Conservation (phyloP, 164 flowering plant genomes). For the Magnolia officinalis region DNA sequence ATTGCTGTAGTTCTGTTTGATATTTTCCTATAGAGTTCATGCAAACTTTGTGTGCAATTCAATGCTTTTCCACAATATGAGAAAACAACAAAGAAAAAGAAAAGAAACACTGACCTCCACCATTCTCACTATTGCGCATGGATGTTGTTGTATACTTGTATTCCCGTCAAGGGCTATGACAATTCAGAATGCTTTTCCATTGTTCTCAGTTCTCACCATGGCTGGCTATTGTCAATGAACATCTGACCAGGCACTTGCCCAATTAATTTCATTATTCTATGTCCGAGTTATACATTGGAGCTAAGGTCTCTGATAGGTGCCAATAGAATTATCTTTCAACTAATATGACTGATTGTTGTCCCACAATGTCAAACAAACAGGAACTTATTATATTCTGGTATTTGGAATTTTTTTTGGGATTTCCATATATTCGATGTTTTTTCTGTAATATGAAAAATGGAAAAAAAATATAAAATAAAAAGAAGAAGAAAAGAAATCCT, state of each 20-base stretch:
- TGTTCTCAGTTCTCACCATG: constrained; percentile 57
- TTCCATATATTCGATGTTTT: too few relatives aligned
- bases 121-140: constrained; percentile 33
- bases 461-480: too few relatives aligned
- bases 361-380: too few relatives aligned
- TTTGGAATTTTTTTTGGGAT: too few relatives aligned
- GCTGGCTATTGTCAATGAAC: constrained; percentile 93
- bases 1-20: too few relatives aligned
- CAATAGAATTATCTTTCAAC: neutral
- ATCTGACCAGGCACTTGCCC: constrained; percentile 78
- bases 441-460: too few relatives aligned
- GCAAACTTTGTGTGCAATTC: too few relatives aligned
- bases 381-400: neutral
- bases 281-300: neutral
- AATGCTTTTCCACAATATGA: too few relatives aligned
- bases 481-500: neutral
- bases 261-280: constrained; percentile 9
- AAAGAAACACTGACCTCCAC: constrained; percentile 9
- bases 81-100: neutral
- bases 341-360: neutral
- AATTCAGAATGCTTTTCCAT: constrained; percentile 76
- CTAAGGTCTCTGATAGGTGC: neutral
- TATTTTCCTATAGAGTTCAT: too few relatives aligned
- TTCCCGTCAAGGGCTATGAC: constrained; percentile 93
- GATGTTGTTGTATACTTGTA: constrained; percentile 55